Evolutionary conservation across 2,329 filamentous ascomycete species (phyloP).

Genomic region (Sarocladium brachiariae): DNA sequence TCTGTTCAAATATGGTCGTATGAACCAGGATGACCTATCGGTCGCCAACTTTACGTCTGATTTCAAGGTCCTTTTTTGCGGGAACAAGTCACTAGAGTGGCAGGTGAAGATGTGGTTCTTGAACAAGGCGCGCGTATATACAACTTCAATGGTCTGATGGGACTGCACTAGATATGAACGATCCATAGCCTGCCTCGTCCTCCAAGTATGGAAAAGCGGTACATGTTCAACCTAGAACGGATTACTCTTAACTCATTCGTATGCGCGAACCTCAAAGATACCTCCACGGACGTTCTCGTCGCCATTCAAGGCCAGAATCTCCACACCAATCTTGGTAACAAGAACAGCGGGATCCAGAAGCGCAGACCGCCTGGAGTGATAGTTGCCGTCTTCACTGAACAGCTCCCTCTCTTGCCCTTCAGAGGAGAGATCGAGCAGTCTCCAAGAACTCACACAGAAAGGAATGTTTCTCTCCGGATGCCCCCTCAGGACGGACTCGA

Average conservation of each 20-base stretch:
- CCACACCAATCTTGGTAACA: conserved; percentile 14
- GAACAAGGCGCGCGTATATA: conserved; percentile 6
- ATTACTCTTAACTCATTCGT: conserved; percentile 11
- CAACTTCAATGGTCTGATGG: background rate
- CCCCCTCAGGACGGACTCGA: conserved; percentile 19
- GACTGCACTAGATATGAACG: background rate
- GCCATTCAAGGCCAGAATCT: conserved; percentile 18
- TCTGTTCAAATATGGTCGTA: conserved; percentile 10
- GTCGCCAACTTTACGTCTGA: background rate
- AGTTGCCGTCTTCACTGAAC: conserved; percentile 16
- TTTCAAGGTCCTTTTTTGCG: conserved; percentile 15
- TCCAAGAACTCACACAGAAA: conserved; percentile 19
- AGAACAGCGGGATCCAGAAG: conserved; percentile 6
- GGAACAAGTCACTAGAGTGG: conserved; percentile 20
- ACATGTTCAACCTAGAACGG: too few species aligned
- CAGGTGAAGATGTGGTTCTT: conserved; percentile 19
- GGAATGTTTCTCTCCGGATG: conserved; percentile 19
- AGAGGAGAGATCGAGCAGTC: conserved; percentile 16
- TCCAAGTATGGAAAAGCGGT: too few species aligned
- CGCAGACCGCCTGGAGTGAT: conserved; percentile 16
- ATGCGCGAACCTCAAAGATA: conserved; percentile 18
- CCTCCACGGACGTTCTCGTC: conserved; percentile 17
- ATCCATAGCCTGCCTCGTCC: too few species aligned
- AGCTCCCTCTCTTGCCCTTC: conserved; percentile 15
- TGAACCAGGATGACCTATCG: conserved; percentile 10